Evolutionary conservation across 1,284 basidiomycete species (phyloP).

Genomic region (Ganoderma lingzhi): DNA sequence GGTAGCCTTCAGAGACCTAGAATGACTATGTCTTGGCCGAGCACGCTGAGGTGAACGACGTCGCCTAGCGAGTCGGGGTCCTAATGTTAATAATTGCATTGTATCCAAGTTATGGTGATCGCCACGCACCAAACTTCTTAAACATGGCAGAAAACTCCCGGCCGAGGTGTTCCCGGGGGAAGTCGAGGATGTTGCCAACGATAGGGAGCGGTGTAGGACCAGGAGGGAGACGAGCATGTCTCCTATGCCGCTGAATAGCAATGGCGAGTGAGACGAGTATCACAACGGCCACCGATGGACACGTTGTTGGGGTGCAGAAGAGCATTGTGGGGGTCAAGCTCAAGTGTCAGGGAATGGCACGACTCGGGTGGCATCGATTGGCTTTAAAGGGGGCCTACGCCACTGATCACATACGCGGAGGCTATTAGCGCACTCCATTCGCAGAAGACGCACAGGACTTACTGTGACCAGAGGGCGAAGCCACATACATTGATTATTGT

Average conservation of each 20-base stretch:
- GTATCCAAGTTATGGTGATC: too few relatives aligned
- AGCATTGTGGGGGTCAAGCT: too few relatives aligned
- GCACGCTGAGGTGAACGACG: constrained; percentile 62
- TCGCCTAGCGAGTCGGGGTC: constrained; percentile 52
- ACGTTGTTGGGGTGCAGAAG: too few relatives aligned
- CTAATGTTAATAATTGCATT: neutral
- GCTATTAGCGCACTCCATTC: too few relatives aligned
- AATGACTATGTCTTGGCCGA: constrained; percentile 68
- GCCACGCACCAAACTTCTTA: neutral
- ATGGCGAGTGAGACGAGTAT: neutral
- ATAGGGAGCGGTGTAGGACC: constrained; percentile 9
- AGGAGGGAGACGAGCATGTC: constrained; percentile 3
- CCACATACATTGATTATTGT: too few relatives aligned
- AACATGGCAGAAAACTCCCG: neutral
- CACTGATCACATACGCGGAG: too few relatives aligned
- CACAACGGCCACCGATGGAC: neutral
- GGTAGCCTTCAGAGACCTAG: constrained; percentile 63
- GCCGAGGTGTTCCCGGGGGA: constrained; percentile 11
- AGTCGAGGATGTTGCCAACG: constrained; percentile 12
- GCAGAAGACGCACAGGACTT: too few relatives aligned
- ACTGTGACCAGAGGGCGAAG: too few relatives aligned
- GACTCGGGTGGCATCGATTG: too few relatives aligned
- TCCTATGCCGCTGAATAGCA: neutral
- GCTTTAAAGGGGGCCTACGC: too few relatives aligned
- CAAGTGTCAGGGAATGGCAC: too few relatives aligned